Base-by-base conservation (phyloP, 257 asterid genomes). In the Ehretia macrophylla region DNA sequence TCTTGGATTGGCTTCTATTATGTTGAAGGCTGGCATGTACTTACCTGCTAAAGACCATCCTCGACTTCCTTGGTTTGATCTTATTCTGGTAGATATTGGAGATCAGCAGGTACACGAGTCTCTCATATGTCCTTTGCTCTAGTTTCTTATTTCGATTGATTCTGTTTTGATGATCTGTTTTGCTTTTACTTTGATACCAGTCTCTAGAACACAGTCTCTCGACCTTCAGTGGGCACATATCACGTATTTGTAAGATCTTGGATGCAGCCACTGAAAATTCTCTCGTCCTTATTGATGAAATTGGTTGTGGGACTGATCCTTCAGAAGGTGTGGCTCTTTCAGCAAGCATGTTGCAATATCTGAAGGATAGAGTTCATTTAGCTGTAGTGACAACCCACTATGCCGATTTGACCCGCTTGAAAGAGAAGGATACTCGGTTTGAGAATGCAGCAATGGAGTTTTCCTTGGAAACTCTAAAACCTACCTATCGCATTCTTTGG, bases 361-460 rank as follows among this genome's bases (percentile, higher is more conserved):
- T 88, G 69, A 87, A 88, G 77, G 86, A 83, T 62, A 77, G 89
- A 69, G 96, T 89, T 61, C 81, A 78, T 51, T 77, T 93, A 81
- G 95, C 95, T 63, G 90, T 93, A 65, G 94, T 86, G 58, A 93
- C 99, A 47, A 93, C 97, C 66, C 97, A 93, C 65, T 93, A 88
- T 59, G 90, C 90, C 45, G 97, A 89, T 74, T 80, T 93, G 79
- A 81, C 96, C 64, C 82, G 77, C 61, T 71, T 88, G 61, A 93
- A 88, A 71, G 97, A 84, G 49, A 81, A 83, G 63, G 95, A 88
- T 70, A 75, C 67, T 47, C 74, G 80, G 67, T 93, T 88, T 66
- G 95, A 86, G 81, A 93, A 86, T 80, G 97, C 95, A n/a, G 99
- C 99, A 14, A 87, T 85, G 92, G 99, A 88, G 64, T 93, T 93